Evolutionary conservation across 1,284 basidiomycete genomes (phyloP), one percentile per base, ranked within the genome.

Genomic region (Trichosporon inkin): DNA sequence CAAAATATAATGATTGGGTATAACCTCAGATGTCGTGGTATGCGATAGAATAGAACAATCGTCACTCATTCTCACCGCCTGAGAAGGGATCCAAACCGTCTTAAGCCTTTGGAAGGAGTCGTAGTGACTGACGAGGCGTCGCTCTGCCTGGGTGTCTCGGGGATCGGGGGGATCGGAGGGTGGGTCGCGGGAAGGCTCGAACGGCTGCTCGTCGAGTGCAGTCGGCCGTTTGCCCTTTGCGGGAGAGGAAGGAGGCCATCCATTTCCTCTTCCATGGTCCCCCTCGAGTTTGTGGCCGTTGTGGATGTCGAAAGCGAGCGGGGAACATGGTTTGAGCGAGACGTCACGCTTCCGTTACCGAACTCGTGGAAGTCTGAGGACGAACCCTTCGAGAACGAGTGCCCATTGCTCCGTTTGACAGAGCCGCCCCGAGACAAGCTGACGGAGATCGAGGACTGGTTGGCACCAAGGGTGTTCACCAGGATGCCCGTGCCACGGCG

Each of bases 401-500:
- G 52, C 1, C 62, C 62, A 39, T 63, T 63, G 6, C 49, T 20
- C 11, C 58, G 41, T 17, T 53, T 61, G 22, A 49, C 7, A 16
- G 62, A 63, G 36, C 20, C 51, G 1, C 24, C 19, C 5, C 60
- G 60, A 7, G 39, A 36, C 10, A 57, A 40, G 17, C 24, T 38
- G 49, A 57, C 49, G 8, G 35, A 51, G 24, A 51, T 53, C 16
- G 39, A 52, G 4, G 39, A 44, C 53, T 38, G 44, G 32, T 28
- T 16, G 53, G 58, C 24, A 53, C 53, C 28, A 20, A 54, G 22
- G 13, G 44, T 28, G 24, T 49, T 49, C 17, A 63, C 40, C 2
- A 63, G 51, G 20, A 63, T 63, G 38, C 62, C 62, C 2, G 56
- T 56, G 20, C 19, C 47, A 20, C 47, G 54, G 22, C 49, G 44